phyloP scores from a whole-genome alignment of 169 alveolate genomes.

The Plasmodium gaboni region DNA sequence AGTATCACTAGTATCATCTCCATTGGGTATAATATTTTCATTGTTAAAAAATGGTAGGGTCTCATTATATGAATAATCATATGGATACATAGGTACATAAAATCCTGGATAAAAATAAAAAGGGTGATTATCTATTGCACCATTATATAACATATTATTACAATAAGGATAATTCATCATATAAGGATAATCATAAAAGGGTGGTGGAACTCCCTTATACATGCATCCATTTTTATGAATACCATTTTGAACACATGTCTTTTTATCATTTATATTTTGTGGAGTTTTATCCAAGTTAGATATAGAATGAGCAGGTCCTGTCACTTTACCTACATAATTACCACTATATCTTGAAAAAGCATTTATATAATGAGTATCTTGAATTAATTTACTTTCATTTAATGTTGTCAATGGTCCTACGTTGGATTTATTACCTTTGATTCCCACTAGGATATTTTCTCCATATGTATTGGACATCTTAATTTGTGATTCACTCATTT shows the following conservation, averaged over 20 bases:
- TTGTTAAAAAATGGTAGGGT: not conserved
- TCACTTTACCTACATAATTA: conserved; percentile 50
- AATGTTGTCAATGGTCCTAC: conserved; percentile 44
- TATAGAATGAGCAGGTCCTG: conserved; percentile 47
- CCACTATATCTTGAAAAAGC: conserved; percentile 58
- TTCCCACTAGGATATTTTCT: conserved; percentile 6
- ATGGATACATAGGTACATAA: not conserved
- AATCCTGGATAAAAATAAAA: not conserved
- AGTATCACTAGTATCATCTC: not conserved
- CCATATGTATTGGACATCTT: not conserved
- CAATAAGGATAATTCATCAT: not conserved
- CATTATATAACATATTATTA: not conserved
- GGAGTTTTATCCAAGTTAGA: conserved; percentile 35
- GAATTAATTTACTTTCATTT: conserved; percentile 20
- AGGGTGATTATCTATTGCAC: not conserved
- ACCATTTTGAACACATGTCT: not conserved
- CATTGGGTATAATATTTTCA: not conserved
- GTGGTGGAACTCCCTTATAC: not conserved
- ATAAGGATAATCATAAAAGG: not conserved
- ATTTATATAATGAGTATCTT: conserved; percentile 44
- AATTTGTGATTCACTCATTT: not conserved
- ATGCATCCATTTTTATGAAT: not conserved
- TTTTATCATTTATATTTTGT: conserved; percentile 14
- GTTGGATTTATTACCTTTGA: not conserved
- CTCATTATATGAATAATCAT: not conserved